Evolutionary conservation across 2,329 filamentous ascomycete genomes (phyloP).

Genomic region (Bipolaris zeicola): DNA sequence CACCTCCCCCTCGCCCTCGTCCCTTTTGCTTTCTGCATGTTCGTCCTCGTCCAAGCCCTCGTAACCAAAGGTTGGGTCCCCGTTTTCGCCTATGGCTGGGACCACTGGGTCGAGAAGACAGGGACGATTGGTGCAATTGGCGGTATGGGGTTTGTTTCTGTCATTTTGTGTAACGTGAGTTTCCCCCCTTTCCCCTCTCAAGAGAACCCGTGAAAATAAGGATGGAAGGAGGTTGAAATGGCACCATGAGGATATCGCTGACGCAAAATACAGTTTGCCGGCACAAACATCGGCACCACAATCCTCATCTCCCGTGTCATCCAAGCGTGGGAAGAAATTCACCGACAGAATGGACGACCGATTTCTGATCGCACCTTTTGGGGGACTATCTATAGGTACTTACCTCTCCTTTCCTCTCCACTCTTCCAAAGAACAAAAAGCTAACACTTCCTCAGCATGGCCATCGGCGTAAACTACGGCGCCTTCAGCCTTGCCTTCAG

Average conservation of each 20-base stretch:
- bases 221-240: too few species aligned
- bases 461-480: conserved; percentile 74
- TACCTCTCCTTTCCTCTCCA: too few species aligned
- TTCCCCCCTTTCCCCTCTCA: not conserved
- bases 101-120: conserved; percentile 72
- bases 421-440: not conserved
- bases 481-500: conserved; percentile 76
- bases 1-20: conserved; percentile 72
- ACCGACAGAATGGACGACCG: conserved; percentile 51
- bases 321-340: conserved; percentile 70
- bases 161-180: conserved; percentile 74
- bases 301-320: conserved; percentile 74
- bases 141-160: conserved; percentile 74
- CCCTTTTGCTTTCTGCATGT: conserved; percentile 76
- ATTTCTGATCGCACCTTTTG: conserved; percentile 72
- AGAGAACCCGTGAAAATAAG: too few species aligned
- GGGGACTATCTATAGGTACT: conserved; percentile 69
- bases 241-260: not conserved
- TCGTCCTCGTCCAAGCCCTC: conserved; percentile 72
- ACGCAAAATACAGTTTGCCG: conserved; percentile 64
- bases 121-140: conserved; percentile 71
- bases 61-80: conserved; percentile 77
- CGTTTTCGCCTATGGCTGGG: conserved; percentile 75
- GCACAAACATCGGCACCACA: conserved; percentile 77
- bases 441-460: conserved; percentile 56